Conservation (phyloP, 306 rosid genomes). For the Leucaena leucocephala region DNA sequence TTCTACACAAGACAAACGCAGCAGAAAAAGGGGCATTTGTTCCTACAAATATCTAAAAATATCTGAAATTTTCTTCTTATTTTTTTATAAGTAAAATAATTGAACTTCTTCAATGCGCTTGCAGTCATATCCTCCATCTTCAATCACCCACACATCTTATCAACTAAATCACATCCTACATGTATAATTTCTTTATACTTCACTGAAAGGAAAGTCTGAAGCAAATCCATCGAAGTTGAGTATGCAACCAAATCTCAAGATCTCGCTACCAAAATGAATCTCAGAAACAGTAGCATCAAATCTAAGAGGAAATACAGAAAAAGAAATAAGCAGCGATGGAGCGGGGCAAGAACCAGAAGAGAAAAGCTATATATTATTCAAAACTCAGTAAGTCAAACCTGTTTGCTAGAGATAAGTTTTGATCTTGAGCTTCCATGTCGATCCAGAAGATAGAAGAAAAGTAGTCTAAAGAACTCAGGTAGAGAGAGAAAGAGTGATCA, state of each 20-base stretch:
- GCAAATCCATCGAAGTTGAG: not conserved
- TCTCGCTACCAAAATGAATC: slow-evolving; percentile 21
- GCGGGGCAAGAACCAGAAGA: not conserved
- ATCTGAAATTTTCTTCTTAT: not conserved
- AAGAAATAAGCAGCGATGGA: slow-evolving; percentile 14
- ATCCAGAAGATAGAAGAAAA: slow-evolving; percentile 27
- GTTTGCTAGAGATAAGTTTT: slow-evolving; percentile 43
- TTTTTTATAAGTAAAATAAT: not conserved
- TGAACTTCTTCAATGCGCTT: not conserved
- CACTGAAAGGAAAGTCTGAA: not conserved
- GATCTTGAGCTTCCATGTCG: slow-evolving; percentile 42
- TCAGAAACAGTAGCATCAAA: slow-evolving; percentile 33
- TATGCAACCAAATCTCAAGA: slow-evolving; percentile 4
- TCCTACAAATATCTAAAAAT: slow-evolving; percentile 6
- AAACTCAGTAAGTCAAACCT: slow-evolving; percentile 48
- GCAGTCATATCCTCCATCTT: not conserved
- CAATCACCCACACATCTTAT: slow-evolving; percentile 3
- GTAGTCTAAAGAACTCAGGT: not conserved
- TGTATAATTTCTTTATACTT: not conserved
- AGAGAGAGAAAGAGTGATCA: not conserved
- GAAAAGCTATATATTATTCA: not conserved
- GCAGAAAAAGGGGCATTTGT: not conserved
- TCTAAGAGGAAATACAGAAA: not conserved
- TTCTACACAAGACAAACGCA: not conserved
- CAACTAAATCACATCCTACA: not conserved